These are phyloP conservation scores for Bruguiera gymnorhiza DNA, from an alignment of 345 rosid species.

Conservation along the genomic window DNA sequence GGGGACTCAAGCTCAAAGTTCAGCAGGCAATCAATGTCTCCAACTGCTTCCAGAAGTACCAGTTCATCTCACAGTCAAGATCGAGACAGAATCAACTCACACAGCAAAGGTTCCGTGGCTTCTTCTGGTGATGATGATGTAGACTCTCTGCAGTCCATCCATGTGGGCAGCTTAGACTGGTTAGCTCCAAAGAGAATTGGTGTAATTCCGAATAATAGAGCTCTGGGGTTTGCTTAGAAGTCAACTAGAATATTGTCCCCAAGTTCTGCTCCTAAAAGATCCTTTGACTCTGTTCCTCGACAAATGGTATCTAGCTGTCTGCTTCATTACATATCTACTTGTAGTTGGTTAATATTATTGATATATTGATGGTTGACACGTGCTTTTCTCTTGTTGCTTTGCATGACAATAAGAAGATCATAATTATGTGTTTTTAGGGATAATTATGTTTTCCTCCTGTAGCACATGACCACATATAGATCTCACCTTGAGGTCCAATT, in stretches of 20 bases:
- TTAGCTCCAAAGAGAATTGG: constrained; percentile 51
- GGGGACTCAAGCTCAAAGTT: constrained; percentile 50
- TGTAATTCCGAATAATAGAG: constrained; percentile 56
- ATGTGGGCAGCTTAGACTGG: constrained; percentile 45
- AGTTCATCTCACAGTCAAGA: constrained; percentile 85
- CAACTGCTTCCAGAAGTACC: constrained; percentile 85
- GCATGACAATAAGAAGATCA: not conserved
- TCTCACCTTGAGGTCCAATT: not conserved
- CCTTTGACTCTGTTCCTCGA: constrained; percentile 67
- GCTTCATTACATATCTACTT: not conserved
- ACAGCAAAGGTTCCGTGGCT: constrained; percentile 80
- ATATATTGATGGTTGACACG: not conserved
- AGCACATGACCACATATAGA: not conserved
- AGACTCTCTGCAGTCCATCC: constrained; percentile 64
- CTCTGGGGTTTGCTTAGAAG: constrained; percentile 59
- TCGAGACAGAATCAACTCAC: constrained; percentile 73
- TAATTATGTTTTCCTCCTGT: not conserved
- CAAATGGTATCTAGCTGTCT: constrained; percentile 60
- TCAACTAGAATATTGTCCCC: constrained; percentile 49
- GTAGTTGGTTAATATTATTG: not conserved
- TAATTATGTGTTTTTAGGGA: not conserved
- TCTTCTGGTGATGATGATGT: constrained; percentile 89
- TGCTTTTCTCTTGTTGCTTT: not conserved
- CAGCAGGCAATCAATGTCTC: constrained; percentile 91
- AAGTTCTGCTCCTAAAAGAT: constrained; percentile 81